Conservation (phyloP, 2,329 filamentous ascomycete genomes). For the Colletotrichum lini region DNA sequence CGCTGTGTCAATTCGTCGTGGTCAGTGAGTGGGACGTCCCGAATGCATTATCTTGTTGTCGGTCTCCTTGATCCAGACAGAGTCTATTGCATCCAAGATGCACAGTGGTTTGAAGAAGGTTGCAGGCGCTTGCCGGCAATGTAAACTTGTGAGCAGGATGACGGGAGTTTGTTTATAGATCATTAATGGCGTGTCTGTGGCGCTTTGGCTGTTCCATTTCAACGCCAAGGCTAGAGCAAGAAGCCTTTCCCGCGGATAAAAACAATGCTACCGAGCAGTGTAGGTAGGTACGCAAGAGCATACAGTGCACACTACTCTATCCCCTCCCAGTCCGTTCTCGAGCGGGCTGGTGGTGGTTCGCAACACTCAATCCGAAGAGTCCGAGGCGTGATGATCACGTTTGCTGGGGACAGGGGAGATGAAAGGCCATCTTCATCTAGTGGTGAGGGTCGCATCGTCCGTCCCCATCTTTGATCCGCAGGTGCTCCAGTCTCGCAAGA, state of each 20-base stretch:
- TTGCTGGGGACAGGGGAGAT: conserved; percentile 2
- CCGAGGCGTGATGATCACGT: background rate
- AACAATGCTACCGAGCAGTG: background rate
- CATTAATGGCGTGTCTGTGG: conserved; percentile 9
- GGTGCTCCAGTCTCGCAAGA: conserved; percentile 5
- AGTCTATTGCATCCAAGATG: background rate
- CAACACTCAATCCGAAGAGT: background rate
- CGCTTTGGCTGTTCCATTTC: conserved; percentile 10
- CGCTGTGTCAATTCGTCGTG: conserved; percentile 4
- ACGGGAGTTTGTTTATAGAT: background rate
- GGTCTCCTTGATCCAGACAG: background rate
- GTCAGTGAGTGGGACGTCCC: background rate
- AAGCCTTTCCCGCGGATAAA: conserved; percentile 24
- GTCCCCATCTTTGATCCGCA: background rate
- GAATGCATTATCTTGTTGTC: background rate
- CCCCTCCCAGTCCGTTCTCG: background rate
- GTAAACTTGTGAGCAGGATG: background rate
- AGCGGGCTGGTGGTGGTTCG: background rate
- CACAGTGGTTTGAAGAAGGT: background rate
- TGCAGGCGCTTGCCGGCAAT: background rate
- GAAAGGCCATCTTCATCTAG: conserved; percentile 8
- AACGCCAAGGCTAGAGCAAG: conserved; percentile 4
- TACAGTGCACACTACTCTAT: too few relatives aligned
- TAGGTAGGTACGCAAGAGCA: background rate
- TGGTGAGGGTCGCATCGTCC: background rate